Base-by-base conservation (phyloP, 805 yeast species). In the Cyberlindnera veronae region DNA sequence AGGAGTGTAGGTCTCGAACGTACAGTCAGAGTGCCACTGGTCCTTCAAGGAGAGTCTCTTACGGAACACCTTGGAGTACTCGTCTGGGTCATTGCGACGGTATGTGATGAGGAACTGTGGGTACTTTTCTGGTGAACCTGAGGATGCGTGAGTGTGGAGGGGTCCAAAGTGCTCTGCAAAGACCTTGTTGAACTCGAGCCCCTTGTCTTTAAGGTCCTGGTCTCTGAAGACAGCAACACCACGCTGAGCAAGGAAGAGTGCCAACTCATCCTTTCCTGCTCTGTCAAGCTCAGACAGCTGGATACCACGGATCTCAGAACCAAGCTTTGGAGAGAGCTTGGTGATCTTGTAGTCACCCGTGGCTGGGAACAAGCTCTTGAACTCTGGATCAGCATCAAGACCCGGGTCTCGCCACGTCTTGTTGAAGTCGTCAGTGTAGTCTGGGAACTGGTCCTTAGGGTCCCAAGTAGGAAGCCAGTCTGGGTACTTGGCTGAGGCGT, bases 381-480 rank as follows among this genome's bases (percentile, higher is more conserved):
- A 69, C 3, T 60, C 46, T n/a, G 78, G 74, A 55, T 81, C 83
- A n/a, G 83, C 89, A 40, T 72, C 66, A 21, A 66, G 59, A n/a
- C 82, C 89, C n/a, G 81, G 78, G 52, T 83, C 90, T 23, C 60
- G 60, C 29, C 42, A 41, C 4, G 26, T 20, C 54, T 67, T 73
- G 54, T 75, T 76, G 63, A 77, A 79, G 41, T 75, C 74, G 49
- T 71, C 69, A n/a, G 52, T 20, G 49, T 74, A 66, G 13, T 80
- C 74, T 13, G 67, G 70, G 53, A 61, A 70, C 50, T 73, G 72
- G 52, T 77, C 72, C 16, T 56, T 64, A n/a, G 80, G 80, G 54
- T 80, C 77, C 84, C 84, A 81, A 2, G 84, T 72, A 13, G 88
- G 88, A 34, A 80, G 67, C 64, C 75, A 81, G 10, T 74, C 79